These are phyloP conservation scores for Fusarium sulawesiense DNA, from an alignment of 2,329 filamentous ascomycete genomes.

Conservation along the genomic window DNA sequence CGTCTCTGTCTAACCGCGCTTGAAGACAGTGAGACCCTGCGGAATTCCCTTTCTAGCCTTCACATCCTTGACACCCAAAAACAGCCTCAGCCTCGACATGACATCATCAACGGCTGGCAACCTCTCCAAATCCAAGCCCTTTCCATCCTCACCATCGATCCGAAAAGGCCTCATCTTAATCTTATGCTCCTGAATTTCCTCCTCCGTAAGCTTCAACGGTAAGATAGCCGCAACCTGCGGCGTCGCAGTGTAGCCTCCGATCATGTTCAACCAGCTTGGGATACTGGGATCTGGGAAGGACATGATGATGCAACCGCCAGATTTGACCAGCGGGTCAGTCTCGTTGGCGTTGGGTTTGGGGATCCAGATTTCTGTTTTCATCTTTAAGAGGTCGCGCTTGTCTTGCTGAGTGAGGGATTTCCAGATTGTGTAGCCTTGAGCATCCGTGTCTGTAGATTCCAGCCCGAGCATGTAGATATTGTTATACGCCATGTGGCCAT, in stretches of 20 bases:
- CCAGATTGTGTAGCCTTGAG: not conserved
- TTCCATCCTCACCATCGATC: not conserved
- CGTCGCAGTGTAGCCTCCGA: not conserved
- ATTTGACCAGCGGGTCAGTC: not conserved
- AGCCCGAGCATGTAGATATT: not conserved
- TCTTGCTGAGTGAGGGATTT: not conserved
- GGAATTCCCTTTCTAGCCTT: not conserved
- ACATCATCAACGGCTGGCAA: not conserved
- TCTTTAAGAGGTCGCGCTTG: not conserved
- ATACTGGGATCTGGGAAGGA: not conserved
- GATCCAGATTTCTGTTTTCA: constrained; percentile 13
- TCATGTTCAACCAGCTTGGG: not conserved
- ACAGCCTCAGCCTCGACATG: not conserved
- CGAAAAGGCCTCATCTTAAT: not conserved
- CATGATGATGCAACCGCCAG: constrained; percentile 8
- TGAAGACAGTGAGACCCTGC: not conserved
- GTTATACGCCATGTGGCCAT: fast-evolving
- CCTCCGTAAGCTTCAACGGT: not conserved
- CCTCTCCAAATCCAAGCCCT: not conserved
- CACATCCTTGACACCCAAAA: not conserved
- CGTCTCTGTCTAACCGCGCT: not conserved
- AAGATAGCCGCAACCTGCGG: constrained; percentile 12
- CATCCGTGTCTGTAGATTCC: not conserved
- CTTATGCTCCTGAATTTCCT: not conserved
- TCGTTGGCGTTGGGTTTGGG: not conserved